These are phyloP conservation scores for Xylaria cubensis DNA, from an alignment of 495 filamentous ascomycete species.

Conservation along the genomic window DNA sequence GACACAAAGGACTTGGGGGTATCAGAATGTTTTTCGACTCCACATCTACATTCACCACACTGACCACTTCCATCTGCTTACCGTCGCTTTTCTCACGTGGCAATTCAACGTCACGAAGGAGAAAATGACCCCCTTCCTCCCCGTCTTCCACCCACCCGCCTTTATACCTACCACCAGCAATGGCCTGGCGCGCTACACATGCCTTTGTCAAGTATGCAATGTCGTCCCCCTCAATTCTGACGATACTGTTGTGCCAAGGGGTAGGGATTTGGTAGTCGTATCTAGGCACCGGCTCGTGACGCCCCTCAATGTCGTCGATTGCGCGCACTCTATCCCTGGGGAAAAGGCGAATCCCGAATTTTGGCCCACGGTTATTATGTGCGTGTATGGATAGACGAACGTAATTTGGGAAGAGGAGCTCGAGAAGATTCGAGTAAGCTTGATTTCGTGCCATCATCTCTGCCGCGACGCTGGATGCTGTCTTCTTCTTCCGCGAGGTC, in stretches of 20 bases:
- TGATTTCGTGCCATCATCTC: slow-evolving; percentile 51
- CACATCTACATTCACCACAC: neutral
- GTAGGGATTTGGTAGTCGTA: slow-evolving; percentile 51
- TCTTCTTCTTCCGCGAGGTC: slow-evolving; percentile 44
- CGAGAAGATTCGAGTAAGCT: slow-evolving; percentile 51
- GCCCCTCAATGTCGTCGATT: slow-evolving; percentile 32
- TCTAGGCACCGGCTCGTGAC: slow-evolving; percentile 25
- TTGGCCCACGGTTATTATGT: slow-evolving; percentile 50
- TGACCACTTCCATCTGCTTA: neutral
- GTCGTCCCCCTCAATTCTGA: slow-evolving; percentile 39
- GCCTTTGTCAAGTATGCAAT: slow-evolving; percentile 41
- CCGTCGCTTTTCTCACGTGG: neutral
- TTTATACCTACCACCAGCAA: slow-evolving; percentile 27
- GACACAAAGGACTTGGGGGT: neutral
- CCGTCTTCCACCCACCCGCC: slow-evolving; percentile 24
- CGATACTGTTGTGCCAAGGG: slow-evolving; percentile 53
- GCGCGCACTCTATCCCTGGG: slow-evolving; percentile 33
- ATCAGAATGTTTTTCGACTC: neutral
- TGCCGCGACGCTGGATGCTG: slow-evolving; percentile 41
- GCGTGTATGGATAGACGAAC: slow-evolving; percentile 51
- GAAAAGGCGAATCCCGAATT: slow-evolving; percentile 51
- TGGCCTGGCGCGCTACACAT: slow-evolving; percentile 31
- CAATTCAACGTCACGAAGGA: neutral
- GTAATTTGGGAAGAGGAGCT: slow-evolving; percentile 45
- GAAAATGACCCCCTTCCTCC: neutral